Evolutionary conservation across 2,329 filamentous ascomycete genomes (phyloP), one percentile per base, ranked within the genome.

Genomic region (Helicocarpus griseus): DNA sequence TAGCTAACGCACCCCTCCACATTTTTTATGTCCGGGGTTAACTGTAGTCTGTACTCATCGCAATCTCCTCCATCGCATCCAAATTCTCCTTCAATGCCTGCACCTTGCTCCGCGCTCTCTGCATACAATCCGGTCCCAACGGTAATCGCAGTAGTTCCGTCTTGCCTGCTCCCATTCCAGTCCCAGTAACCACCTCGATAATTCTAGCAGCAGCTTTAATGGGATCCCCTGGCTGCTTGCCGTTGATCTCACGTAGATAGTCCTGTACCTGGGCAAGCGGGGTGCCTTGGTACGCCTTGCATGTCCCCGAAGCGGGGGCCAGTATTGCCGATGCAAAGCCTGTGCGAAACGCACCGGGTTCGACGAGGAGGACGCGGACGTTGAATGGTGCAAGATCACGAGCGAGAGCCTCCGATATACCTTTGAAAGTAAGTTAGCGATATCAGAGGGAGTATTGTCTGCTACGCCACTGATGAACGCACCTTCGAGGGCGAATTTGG

Each of bases 401-500:
- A 2, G 59, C 51, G 9, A 65, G 57, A 46, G 53, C 53, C 47
- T 63, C 61, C 9, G 61, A 61, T 40, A 62, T 54, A 9, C 55
- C 61, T 63, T 5, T 49, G 38, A 31, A 31, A 31, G 29, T 43
- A 14, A 24, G 17, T 28, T 1, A 11, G 5, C 13, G 11, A 17
- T 9, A 29, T 29, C 2, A 14, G 40, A 43, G 21, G 2, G 38
- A 1, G 28, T 26, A 43, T 28, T 5, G 40, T 28, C 22, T 22
- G 26, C 22, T 11, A 6, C 5, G 26, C 7, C 9, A n/a, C 24
- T 29, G 5, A 6, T 7, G 13, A 22, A 55, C 57, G 53, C 45
- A 62, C 60, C 61, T 50, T 64, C 63, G 13, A 65, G 46, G 11
- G 60, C 61, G 57, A 60, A 60, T 48, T 65, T 65, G 11, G 54